phyloP scores from a whole-genome alignment of 106 monocot genomes.

The Dioscorea alata region DNA sequence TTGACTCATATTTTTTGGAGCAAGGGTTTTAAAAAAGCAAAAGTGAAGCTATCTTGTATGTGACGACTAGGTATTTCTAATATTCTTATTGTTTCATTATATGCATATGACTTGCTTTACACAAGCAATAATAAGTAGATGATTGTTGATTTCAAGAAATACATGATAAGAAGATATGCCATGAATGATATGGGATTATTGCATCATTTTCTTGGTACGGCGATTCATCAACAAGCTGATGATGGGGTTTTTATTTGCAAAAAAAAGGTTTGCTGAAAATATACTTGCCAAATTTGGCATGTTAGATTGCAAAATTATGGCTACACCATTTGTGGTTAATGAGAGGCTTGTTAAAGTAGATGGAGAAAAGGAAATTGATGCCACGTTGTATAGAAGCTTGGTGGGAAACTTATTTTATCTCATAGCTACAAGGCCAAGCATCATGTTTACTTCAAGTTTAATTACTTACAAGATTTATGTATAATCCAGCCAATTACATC shows the following conservation, averaged over 20 bases:
- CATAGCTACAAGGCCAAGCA: background rate
- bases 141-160: background rate
- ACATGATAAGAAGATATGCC: background rate
- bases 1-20: background rate
- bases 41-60: background rate
- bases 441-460: background rate
- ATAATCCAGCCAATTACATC: background rate
- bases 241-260: no score
- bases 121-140: background rate
- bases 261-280: no score
- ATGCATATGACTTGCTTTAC: background rate
- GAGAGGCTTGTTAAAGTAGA: background rate
- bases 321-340: background rate
- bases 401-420: background rate
- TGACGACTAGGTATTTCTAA: background rate
- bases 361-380: background rate
- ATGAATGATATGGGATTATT: no score
- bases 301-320: background rate
- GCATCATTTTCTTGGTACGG: no score
- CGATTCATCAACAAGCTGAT: no score
- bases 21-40: background rate
- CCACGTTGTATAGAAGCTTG: background rate
- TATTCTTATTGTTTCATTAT: background rate
- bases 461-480: background rate
- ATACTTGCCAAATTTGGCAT: background rate